These are phyloP conservation scores for Coix lacrymajobi DNA, from an alignment of 176 grass and related monocot genomes.

Conservation along the genomic window DNA sequence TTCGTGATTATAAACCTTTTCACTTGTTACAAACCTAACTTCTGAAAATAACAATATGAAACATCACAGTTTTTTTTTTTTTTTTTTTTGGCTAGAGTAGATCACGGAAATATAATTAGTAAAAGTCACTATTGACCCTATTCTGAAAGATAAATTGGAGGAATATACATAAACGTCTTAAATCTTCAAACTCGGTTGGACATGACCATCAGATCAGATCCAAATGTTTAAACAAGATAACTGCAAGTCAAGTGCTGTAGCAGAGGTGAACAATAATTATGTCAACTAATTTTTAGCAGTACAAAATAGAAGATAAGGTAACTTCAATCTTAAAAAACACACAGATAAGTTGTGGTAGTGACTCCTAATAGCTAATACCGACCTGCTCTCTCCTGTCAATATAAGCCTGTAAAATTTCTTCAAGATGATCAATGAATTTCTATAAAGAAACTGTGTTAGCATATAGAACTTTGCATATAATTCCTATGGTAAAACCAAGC, in stretches of 20 bases:
- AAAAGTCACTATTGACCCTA: neutral
- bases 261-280: neutral
- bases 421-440: conserved; percentile 97
- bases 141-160: neutral
- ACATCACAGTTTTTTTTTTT: conserved; percentile 4
- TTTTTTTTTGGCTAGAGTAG: neutral
- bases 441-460: conserved; percentile 22
- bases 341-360: neutral
- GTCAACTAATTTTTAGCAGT: conserved; percentile 9
- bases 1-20: neutral
- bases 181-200: neutral
- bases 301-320: neutral
- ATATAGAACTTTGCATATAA: neutral
- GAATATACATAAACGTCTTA: neutral
- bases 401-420: conserved; percentile 86
- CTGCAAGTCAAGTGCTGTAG: neutral
- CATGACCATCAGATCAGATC: neutral
- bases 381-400: conserved; percentile 99
- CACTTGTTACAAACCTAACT: neutral
- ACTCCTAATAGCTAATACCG: conserved; percentile 12
- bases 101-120: neutral
- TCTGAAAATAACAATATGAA: neutral
- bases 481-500: neutral
- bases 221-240: neutral
- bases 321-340: neutral